A percentile compares a stretch with the other conserved stretches of the same genome.
phyloP scores from a whole-genome alignment of 306 rosid genomes.

The Arachis hypogaea region DNA sequence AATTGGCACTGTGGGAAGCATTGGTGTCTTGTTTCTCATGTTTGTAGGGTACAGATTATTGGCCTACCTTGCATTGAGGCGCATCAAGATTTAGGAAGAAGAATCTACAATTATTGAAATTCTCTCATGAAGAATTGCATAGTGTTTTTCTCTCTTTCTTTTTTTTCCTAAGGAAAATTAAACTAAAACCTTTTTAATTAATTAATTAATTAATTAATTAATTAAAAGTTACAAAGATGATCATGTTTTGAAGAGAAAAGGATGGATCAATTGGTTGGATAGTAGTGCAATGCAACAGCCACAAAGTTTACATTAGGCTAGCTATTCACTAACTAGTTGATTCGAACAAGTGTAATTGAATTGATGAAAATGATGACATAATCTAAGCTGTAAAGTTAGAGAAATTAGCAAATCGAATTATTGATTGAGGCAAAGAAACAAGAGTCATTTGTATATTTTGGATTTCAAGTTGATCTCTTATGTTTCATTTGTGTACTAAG shows the following conservation, averaged over 20 bases:
- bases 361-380: slow-evolving; percentile 31
- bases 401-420: slow-evolving; percentile 27
- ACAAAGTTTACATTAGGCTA: slow-evolving; percentile 31
- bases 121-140: background rate
- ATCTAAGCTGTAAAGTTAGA: slow-evolving; percentile 43
- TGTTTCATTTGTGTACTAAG: slow-evolving; percentile 38
- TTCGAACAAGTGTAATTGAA: slow-evolving; percentile 39
- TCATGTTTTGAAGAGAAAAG: slow-evolving; percentile 20
- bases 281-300: slow-evolving; percentile 30
- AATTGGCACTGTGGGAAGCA: slow-evolving; percentile 59
- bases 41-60: slow-evolving; percentile 76
- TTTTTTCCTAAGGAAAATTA: background rate
- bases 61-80: slow-evolving; percentile 80
- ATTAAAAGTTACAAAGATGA: background rate
- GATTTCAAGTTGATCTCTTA: slow-evolving; percentile 30
- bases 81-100: slow-evolving; percentile 51
- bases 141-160: background rate
- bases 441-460: slow-evolving; percentile 45
- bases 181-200: background rate
- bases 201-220: too few species aligned
- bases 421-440: slow-evolving; percentile 32
- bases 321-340: slow-evolving; percentile 26
- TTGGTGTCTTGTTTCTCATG: slow-evolving; percentile 67
- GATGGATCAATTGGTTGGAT: slow-evolving; percentile 41
- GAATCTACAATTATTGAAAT: background rate